phyloP scores from a whole-genome alignment of 2,329 filamentous ascomycete genomes.

The Graphilbum fragrans region DNA sequence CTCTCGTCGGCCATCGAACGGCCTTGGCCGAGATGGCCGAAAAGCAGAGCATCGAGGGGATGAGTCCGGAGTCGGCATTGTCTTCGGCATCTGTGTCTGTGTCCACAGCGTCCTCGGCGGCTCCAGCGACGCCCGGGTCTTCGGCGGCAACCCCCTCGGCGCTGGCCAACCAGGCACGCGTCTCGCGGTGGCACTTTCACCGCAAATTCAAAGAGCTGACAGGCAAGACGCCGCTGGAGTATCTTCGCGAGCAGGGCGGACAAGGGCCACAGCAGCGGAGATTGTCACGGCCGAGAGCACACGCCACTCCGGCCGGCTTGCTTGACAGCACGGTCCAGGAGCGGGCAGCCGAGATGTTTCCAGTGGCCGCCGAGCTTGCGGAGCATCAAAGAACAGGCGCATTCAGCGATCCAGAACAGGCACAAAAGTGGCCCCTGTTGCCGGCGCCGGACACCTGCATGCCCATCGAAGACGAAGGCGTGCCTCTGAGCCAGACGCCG shows the following conservation, averaged over 20 bases:
- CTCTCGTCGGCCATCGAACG: too few species aligned
- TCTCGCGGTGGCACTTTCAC: slow-evolving; percentile 47
- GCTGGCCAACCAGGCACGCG: slow-evolving; percentile 36
- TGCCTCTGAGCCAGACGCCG: too few species aligned
- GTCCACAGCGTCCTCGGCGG: not conserved
- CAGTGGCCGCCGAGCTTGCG: not conserved
- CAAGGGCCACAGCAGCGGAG: not conserved
- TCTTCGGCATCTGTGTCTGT: too few species aligned
- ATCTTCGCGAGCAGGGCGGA: slow-evolving; percentile 10
- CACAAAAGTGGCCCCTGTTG: not conserved
- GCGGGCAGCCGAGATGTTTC: not conserved
- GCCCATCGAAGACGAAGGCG: too few species aligned
- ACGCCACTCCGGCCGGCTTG: not conserved
- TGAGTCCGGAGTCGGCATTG: slow-evolving; percentile 1
- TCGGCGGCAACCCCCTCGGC: too few species aligned
- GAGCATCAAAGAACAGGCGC: too few species aligned
- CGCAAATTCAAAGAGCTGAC: slow-evolving; percentile 43
- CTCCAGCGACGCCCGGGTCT: not conserved
- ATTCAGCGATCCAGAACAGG: not conserved
- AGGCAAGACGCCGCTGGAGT: slow-evolving; percentile 32
- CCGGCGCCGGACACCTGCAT: too few species aligned
- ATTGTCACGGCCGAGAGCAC: not conserved
- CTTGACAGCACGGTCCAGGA: not conserved
- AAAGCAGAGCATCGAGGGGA: slow-evolving; percentile 13
- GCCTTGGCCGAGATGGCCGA: too few species aligned